Evolutionary conservation across 1,139 yeast genomes (phyloP), one percentile per base, ranked within the genome.

Genomic region (Arxiozyma heterogenica): DNA sequence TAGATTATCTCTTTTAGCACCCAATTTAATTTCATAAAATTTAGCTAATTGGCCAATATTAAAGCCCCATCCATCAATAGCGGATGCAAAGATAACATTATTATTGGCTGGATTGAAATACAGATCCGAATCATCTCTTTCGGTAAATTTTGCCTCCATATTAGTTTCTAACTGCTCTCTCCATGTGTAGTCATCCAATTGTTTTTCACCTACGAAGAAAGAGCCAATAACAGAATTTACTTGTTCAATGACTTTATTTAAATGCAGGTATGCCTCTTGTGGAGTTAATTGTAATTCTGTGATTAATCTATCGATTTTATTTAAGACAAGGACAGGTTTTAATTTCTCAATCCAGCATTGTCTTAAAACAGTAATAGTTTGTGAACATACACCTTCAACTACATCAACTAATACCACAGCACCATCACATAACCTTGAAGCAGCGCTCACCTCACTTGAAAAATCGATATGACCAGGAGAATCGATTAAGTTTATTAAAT

Each of bases 381-480:
- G 98, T 0, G 96, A 90, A 65, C 98, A 90, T 0, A 94, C 98
- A 39, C 99, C 99, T 71, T 94, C 99, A 3, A 94, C 96, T 2
- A 88, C 98, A 69, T 93, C 98, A 1, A 94, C 96, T 22, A 94
- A 75, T 0, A 94, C 94, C 5, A 94, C 85, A 0, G 98, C 97
- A 42, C 98, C 98, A 68, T 94, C 99, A 72, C 98, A 94, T 51
- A 94, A 74, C 65, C 98, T 77, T 1, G 98, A 89, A 0, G 98
- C 95, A 0, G 96, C 87, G 18, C 96, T 87, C 0, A 94, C 98
- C 67, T 94, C 99, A 8, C 95, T 86, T 0, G 96, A 86, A 67
- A 94, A 94, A 70, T 94, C 99, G 60, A 94, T 90, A 66, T 94
- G 99, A 11, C 99, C 99, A 0, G 99, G 99, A 0, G 98, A 93